Evolutionary conservation across 2,329 filamentous ascomycete genomes (phyloP).

Genomic region (Penicillium sp.): DNA sequence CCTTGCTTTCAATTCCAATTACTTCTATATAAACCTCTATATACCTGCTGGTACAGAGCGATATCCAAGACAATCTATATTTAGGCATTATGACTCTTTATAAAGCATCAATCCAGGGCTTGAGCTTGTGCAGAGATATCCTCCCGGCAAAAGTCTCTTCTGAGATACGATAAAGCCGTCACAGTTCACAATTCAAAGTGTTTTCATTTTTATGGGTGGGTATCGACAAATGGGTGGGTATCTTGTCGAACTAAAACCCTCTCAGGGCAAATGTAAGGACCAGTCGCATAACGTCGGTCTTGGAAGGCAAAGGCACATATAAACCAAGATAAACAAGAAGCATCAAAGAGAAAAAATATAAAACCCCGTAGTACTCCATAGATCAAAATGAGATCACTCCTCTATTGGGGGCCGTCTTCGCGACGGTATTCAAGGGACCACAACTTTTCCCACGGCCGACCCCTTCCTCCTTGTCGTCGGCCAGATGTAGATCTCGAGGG

Average conservation of each 20-base stretch:
- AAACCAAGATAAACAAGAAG: no score
- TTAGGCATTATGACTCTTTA: no score
- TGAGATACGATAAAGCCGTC: neutral
- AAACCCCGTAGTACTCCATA: neutral
- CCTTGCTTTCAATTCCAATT: no score
- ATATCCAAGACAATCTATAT: no score
- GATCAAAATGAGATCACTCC: conserved; percentile 4
- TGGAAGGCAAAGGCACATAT: neutral
- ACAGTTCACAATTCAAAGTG: neutral
- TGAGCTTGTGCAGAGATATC: no score
- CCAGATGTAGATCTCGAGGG: conserved; percentile 28
- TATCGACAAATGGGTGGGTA: conserved; percentile 24
- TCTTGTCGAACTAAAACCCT: conserved; percentile 13
- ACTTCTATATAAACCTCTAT: no score
- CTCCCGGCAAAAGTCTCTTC: no score
- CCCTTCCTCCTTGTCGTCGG: conserved; percentile 22
- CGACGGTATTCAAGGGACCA: conserved; percentile 46
- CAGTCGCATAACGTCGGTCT: neutral
- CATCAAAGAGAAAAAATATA: conserved; percentile 1
- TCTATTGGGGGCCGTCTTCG: conserved; percentile 27
- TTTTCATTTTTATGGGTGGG: conserved; percentile 13
- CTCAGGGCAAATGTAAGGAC: conserved; percentile 4
- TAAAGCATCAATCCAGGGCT: no score
- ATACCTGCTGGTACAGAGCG: no score
- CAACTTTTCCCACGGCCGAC: conserved; percentile 44